Evolutionary conservation across 2,329 filamentous ascomycete species (phyloP).

Genomic region (Neophaeococcomyces mojaviensis): DNA sequence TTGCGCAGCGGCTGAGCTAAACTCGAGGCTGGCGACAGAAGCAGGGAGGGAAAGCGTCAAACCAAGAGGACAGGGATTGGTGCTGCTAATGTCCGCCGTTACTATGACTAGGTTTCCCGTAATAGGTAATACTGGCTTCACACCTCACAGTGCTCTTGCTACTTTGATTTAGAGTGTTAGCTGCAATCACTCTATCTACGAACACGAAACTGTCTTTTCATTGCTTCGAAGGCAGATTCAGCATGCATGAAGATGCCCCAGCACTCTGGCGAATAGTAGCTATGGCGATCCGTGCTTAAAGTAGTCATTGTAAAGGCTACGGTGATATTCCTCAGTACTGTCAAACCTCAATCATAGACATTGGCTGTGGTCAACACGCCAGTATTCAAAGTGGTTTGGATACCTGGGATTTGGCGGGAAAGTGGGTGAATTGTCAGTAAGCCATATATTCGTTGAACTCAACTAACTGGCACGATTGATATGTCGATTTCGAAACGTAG

Average conservation of each 20-base stretch:
- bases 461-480: too few species aligned
- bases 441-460: too few species aligned
- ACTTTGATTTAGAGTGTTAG: neutral
- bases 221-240: neutral
- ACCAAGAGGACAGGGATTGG: neutral
- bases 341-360: slow-evolving; percentile 2
- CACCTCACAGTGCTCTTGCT: slow-evolving; percentile 1
- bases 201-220: neutral
- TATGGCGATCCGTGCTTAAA: neutral
- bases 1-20: neutral
- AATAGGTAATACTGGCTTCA: neutral
- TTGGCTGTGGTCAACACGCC: slow-evolving; percentile 3
- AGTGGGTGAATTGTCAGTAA: neutral
- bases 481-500: too few species aligned
- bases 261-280: neutral
- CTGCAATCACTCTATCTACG: neutral
- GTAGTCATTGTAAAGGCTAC: neutral
- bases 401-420: neutral
- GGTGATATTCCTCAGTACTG: neutral
- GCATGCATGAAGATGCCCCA: neutral
- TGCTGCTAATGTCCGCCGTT: neutral
- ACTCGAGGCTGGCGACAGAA: slow-evolving; percentile 1
- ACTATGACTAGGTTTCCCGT: neutral
- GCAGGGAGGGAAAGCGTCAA: neutral
- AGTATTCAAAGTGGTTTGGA: slow-evolving; percentile 2